These are phyloP conservation scores for Chalciporus sphaerocephalus DNA, from an alignment of 768 basidiomycete species.

Conservation along the genomic window DNA sequence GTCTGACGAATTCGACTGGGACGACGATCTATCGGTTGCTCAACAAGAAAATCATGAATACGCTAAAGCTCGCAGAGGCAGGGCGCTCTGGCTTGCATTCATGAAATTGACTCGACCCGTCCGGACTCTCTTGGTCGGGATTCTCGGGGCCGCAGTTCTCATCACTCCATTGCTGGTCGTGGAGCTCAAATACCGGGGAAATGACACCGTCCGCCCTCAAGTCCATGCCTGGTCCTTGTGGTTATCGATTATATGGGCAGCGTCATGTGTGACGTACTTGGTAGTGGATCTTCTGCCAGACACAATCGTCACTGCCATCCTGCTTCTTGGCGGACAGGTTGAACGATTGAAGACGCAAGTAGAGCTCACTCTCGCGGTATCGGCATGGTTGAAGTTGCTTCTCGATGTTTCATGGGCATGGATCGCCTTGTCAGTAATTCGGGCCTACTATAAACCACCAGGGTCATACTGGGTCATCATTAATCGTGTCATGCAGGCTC, in stretches of 20 bases:
- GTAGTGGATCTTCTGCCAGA: slow-evolving; percentile 61
- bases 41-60: slow-evolving; percentile 22
- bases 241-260: slow-evolving; percentile 64
- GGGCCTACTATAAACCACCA: slow-evolving; percentile 52
- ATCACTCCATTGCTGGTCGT: slow-evolving; percentile 70
- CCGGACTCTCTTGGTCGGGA: slow-evolving; percentile 53
- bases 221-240: slow-evolving; percentile 65
- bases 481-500: slow-evolving; percentile 65
- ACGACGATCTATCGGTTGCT: slow-evolving; percentile 44
- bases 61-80: slow-evolving; percentile 55
- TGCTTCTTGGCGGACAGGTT: slow-evolving; percentile 55
- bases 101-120: slow-evolving; percentile 61
- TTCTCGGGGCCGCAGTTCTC: slow-evolving; percentile 58
- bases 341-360: slow-evolving; percentile 65
- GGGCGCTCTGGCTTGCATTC: slow-evolving; percentile 59
- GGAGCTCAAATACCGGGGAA: slow-evolving; percentile 53
- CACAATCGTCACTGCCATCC: slow-evolving; percentile 48
- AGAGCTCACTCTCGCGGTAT: slow-evolving; percentile 68
- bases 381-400: slow-evolving; percentile 65
- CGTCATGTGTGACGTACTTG: slow-evolving; percentile 55
- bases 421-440: slow-evolving; percentile 66
- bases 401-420: slow-evolving; percentile 69
- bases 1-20: slow-evolving; percentile 74
- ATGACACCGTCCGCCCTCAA: slow-evolving; percentile 42
- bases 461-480: slow-evolving; percentile 64